Base-by-base conservation (phyloP, 495 filamentous ascomycete genomes). In the Friedmanniomyces endolithicus region DNA sequence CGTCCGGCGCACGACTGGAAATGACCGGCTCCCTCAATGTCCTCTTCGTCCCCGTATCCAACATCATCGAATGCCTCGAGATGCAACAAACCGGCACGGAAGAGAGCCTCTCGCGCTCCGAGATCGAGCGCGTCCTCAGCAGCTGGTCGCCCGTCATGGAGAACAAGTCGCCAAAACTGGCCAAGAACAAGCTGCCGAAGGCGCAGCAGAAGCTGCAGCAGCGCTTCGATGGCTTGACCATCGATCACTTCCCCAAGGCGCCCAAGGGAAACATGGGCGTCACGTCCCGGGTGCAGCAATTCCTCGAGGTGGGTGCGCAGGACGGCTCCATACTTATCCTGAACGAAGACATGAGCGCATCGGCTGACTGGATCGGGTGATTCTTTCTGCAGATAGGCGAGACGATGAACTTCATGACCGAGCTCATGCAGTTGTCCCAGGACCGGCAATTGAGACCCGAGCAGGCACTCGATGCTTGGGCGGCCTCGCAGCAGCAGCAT, bases 111-210 rank as follows among this genome's bases (percentile, higher is more conserved):
- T 57, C 49, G 34, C 68, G 29, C 52, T 62, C 31, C 63, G 67
- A 56, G 63, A 67, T 59, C 62, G 60, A 50, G 20, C 60, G 29
- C 49, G 56, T 52, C 53, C 66, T 59, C 37, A 68, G 31, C 53
- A 69, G 49, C 64, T 63, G 48, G 56, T 71, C 41, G 52, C 61
- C 31, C 47, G 61, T 19, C 16, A 61, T 24, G 49, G 48, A 14
- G 35, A 71, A 12, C 59, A 69, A 50, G 25, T 71, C 68, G 11
- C 71, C 71, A 3, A 70, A 71, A 24, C 62, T 71, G 62, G 67
- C 57, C 56, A 72, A 72, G 57, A 62, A 55, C 27, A 59, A 59
- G 40, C 56, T 54, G 40, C 48, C 48, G 49, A 66, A 58, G 41
- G 55, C 51, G 16, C 61, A 59, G 39, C 67, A 57, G 52, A 64